Conservation (phyloP, 306 rosid genomes). For the Sophora flavescens region DNA sequence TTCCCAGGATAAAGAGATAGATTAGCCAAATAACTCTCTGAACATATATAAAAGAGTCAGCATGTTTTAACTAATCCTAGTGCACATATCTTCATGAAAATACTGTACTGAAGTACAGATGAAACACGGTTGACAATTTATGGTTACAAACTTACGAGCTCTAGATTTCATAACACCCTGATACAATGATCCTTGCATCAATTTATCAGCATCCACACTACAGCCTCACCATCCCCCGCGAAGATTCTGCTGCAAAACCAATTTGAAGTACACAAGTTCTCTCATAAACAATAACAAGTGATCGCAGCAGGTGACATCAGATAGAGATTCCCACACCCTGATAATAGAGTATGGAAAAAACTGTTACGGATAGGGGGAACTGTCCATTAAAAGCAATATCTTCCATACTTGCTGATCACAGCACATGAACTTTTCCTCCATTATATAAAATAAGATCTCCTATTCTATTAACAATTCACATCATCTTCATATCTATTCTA, state of each 20-base stretch:
- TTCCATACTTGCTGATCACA: slow-evolving; percentile 16
- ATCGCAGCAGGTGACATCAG: slow-evolving; percentile 77
- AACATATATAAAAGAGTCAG: slow-evolving; percentile 39
- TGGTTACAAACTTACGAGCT: slow-evolving; percentile 72
- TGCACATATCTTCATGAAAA: slow-evolving; percentile 43
- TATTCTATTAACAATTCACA: neutral
- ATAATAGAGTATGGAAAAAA: slow-evolving; percentile 45
- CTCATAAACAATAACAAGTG: slow-evolving; percentile 80
- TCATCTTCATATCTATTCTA: neutral
- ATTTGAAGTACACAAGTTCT: slow-evolving; percentile 73
- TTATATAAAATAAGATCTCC: slow-evolving; percentile 8
- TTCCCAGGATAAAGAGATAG: slow-evolving; percentile 91
- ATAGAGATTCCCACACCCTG: slow-evolving; percentile 88
- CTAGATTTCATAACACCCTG: slow-evolving; percentile 77
- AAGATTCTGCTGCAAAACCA: slow-evolving; percentile 77
- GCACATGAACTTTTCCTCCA: slow-evolving; percentile 6
- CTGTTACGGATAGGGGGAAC: slow-evolving; percentile 28
- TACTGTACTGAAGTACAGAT: slow-evolving; percentile 8
- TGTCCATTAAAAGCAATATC: slow-evolving; percentile 16
- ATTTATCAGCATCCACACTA: slow-evolving; percentile 68
- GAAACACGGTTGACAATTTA: slow-evolving; percentile 22
- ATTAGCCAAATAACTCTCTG: slow-evolving; percentile 95
- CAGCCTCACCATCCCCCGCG: slow-evolving; percentile 61
- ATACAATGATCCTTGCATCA: slow-evolving; percentile 80
- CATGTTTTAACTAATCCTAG: slow-evolving; percentile 30